Evolutionary conservation across 139 green algal genomes (phyloP).

Genomic region (Chlamydomonas schloesseri): DNA sequence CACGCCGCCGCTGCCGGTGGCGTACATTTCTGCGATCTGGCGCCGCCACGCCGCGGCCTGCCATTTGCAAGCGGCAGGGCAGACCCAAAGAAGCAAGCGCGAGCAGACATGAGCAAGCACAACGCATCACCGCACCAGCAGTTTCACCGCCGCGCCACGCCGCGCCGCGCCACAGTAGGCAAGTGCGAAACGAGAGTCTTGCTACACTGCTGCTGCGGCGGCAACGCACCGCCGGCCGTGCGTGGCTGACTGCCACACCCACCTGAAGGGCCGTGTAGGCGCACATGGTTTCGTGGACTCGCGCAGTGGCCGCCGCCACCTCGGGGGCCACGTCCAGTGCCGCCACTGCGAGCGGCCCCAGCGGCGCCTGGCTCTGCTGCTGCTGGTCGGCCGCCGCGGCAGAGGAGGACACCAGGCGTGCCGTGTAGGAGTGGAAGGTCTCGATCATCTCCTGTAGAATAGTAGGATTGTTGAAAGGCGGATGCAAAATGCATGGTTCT

Average conservation of each 20-base stretch:
- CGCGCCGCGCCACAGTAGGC: no score
- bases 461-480: no score
- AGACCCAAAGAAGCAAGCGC: no score
- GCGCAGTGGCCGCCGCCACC: neutral
- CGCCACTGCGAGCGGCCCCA: conserved; percentile 22
- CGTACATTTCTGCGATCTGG: conserved; percentile 18
- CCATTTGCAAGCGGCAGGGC: no score
- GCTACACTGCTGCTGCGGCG: no score
- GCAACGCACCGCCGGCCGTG: no score
- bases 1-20: neutral
- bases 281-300: neutral
- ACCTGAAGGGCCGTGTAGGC: neutral
- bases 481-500: no score
- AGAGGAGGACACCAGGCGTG: neutral
- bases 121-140: no score
- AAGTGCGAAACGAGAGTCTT: no score
- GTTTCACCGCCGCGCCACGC: no score
- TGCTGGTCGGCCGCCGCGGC: neutral
- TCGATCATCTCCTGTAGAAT: conserved; percentile 30
- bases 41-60: conserved; percentile 35
- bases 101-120: no score
- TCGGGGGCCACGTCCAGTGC: conserved; percentile 14
- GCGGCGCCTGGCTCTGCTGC: neutral
- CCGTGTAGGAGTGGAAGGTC: conserved; percentile 16
- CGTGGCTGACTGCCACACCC: no score